Conservation (phyloP, 2,329 filamentous ascomycete genomes). For the Albophoma yamanashiensis region DNA sequence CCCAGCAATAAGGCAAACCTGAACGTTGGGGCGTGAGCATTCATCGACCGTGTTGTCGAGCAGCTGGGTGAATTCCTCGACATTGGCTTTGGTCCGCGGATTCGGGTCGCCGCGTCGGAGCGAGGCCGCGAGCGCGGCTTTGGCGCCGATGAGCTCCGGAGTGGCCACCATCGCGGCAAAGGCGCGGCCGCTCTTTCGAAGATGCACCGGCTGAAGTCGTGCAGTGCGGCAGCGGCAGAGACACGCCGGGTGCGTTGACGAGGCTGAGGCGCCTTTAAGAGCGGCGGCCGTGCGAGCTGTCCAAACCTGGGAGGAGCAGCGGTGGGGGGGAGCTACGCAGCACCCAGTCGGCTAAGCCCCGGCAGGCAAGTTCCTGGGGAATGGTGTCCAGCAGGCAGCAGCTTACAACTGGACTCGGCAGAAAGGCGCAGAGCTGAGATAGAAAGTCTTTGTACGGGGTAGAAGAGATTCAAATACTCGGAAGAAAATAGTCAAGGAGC, state of each 20-base stretch:
- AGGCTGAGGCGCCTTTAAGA: not conserved
- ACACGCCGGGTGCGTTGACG: not conserved
- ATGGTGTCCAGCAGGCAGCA: not conserved
- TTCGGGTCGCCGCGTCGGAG: constrained; percentile 66
- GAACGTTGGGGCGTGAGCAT: constrained; percentile 73
- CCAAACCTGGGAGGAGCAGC: not conserved
- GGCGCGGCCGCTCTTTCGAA: not conserved
- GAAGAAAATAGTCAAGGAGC: not conserved
- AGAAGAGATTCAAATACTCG: not conserved
- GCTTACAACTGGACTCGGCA: not conserved
- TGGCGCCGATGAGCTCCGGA: constrained; percentile 65
- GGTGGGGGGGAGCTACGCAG: not conserved
- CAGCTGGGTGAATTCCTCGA: constrained; percentile 56
- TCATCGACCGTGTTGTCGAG: constrained; percentile 54
- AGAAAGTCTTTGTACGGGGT: not conserved
- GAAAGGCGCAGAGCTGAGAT: not conserved
- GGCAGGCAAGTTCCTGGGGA: not conserved
- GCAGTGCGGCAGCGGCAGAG: not conserved
- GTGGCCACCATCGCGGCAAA: constrained; percentile 44
- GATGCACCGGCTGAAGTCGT: not conserved
- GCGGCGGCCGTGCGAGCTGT: not conserved
- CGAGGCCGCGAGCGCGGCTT: constrained; percentile 64
- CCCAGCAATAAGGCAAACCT: constrained; percentile 56
- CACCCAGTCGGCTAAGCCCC: not conserved
- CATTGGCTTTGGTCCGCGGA: constrained; percentile 56